A percentile compares a stretch with the other conserved stretches of the same genome.
phyloP scores from a whole-genome alignment of 2,329 filamentous ascomycete species.

The Zymoseptoria crescenta region DNA sequence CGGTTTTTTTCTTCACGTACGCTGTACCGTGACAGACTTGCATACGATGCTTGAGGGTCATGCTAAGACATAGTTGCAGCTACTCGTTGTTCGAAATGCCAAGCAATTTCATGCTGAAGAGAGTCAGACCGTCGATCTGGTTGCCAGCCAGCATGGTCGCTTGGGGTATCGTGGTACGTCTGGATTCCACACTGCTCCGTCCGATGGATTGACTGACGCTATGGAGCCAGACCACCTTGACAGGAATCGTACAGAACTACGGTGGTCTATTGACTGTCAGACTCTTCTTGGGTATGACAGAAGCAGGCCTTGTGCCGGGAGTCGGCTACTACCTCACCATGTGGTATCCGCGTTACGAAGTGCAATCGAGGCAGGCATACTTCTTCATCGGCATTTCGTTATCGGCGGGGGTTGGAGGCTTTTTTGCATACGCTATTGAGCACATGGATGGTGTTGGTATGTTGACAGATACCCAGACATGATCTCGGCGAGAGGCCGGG shows the following conservation, averaged over 20 bases:
- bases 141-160: conserved; percentile 10
- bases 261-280: neutral
- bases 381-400: conserved; percentile 43
- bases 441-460: conserved; percentile 24
- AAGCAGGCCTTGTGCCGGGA: conserved; percentile 6
- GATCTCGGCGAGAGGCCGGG: neutral
- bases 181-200: neutral
- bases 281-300: neutral
- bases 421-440: conserved; percentile 46
- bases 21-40: conserved; percentile 26
- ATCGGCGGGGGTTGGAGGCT: conserved; percentile 45
- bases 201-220: neutral
- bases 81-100: neutral
- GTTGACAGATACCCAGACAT: neutral
- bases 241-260: neutral
- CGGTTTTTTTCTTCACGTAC: conserved; percentile 34
- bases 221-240: neutral
- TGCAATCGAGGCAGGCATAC: conserved; percentile 39
- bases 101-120: neutral
- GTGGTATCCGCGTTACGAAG: conserved; percentile 40
- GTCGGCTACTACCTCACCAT: conserved; percentile 37
- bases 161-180: conserved; percentile 1
- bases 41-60: conserved; percentile 55
- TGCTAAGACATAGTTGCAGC: neutral
- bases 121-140: conserved; percentile 20